phyloP scores from a whole-genome alignment of 2,329 filamentous ascomycete genomes.

The Pestalotiopsis sp. region DNA sequence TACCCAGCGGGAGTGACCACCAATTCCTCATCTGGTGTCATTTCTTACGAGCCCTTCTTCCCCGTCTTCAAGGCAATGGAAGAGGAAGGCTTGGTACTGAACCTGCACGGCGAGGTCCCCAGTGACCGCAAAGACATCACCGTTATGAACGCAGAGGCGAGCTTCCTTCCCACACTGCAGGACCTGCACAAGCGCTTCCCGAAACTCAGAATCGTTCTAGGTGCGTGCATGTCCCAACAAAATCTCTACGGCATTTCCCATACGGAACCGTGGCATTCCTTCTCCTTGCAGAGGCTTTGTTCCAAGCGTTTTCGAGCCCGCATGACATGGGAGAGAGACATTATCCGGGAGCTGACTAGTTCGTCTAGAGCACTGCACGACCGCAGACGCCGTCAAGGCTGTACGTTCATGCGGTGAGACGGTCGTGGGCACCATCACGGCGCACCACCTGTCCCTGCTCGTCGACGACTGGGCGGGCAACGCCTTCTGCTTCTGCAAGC shows the following conservation, averaged over 20 bases:
- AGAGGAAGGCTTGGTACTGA: constrained; percentile 61
- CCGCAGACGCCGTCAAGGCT: constrained; percentile 59
- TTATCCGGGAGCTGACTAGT: neutral
- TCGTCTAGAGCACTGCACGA: constrained; percentile 63
- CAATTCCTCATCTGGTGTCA: constrained; percentile 45
- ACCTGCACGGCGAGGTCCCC: constrained; percentile 66
- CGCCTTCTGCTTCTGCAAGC: constrained; percentile 69
- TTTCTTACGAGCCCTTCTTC: constrained; percentile 54
- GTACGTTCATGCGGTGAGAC: constrained; percentile 61
- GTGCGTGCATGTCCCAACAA: neutral
- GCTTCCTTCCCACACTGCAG: constrained; percentile 62
- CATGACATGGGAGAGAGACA: neutral
- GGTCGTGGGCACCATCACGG: constrained; percentile 63
- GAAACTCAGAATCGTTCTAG: constrained; percentile 10
- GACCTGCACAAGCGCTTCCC: constrained; percentile 54
- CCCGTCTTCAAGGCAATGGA: constrained; percentile 69
- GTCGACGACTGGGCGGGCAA: constrained; percentile 59
- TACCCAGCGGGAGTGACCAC: constrained; percentile 29
- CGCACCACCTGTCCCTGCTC: constrained; percentile 57
- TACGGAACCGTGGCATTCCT: too few species aligned
- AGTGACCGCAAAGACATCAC: constrained; percentile 30
- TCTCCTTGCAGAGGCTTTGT: too few species aligned
- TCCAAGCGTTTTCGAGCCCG: too few species aligned
- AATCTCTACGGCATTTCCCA: neutral
- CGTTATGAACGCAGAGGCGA: constrained; percentile 62